A percentile compares a stretch with the other conserved stretches of the same genome.
phyloP scores from a whole-genome alignment of 495 filamentous ascomycete genomes.

The Aspergillus indologenus region DNA sequence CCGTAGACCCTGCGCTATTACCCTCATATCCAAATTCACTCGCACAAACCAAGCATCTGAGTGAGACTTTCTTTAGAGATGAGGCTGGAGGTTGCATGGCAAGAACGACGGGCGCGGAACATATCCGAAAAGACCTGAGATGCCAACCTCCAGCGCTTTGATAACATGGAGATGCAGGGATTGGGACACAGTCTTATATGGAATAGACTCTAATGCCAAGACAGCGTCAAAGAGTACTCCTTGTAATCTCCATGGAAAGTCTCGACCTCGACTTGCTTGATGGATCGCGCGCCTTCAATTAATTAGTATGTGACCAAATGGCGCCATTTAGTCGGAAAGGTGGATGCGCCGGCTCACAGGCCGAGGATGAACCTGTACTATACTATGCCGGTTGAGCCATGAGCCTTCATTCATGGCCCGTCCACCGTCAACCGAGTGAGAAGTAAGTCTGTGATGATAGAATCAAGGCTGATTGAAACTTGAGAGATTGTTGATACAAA shows the following conservation, averaged over 20 bases:
- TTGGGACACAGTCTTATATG: not conserved
- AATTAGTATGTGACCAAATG: constrained; percentile 7
- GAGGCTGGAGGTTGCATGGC: not conserved
- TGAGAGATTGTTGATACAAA: too few relatives aligned
- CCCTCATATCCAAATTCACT: not conserved
- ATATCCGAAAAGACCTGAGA: not conserved
- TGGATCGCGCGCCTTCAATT: not conserved
- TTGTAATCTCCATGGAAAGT: not conserved
- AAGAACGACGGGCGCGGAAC: not conserved
- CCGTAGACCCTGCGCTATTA: not conserved
- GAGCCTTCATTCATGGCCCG: not conserved
- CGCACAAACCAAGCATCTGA: too few relatives aligned
- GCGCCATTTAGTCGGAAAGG: not conserved
- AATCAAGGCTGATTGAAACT: not conserved
- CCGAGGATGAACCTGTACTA: not conserved
- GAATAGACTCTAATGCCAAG: not conserved
- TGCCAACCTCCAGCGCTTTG: not conserved
- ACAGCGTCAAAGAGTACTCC: not conserved
- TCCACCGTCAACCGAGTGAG: not conserved
- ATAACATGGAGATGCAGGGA: not conserved
- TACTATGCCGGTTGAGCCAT: not conserved
- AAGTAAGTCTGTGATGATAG: too few relatives aligned
- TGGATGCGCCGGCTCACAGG: not conserved
- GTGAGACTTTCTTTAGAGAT: not conserved
- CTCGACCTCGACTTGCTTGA: not conserved